Conservation (phyloP, 2,329 filamentous ascomycete genomes). For the Cylindrodendrum hubeiense region DNA sequence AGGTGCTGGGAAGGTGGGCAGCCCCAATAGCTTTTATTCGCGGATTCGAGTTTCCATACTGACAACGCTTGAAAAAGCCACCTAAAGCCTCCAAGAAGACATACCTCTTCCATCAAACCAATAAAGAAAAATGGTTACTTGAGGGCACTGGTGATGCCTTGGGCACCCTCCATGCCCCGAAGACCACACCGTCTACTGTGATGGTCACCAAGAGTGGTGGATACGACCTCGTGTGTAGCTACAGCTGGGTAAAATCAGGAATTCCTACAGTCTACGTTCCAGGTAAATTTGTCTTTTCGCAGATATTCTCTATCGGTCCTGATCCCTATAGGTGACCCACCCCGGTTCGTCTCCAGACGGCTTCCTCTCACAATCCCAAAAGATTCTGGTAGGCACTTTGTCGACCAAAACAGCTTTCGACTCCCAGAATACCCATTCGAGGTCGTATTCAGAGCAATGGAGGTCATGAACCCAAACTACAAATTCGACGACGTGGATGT, state of each 20-base stretch:
- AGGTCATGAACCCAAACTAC: conserved; percentile 35
- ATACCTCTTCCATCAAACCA: too few relatives aligned
- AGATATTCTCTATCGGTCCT: not conserved
- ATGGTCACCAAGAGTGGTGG: conserved; percentile 6
- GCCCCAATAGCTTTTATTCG: too few relatives aligned
- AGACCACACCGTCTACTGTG: not conserved
- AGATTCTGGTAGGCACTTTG: conserved; percentile 12
- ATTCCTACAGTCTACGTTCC: conserved; percentile 23
- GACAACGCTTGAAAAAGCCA: not conserved
- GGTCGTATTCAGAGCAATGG: conserved; percentile 44
- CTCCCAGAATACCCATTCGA: conserved; percentile 43
- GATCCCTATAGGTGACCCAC: conserved; percentile 16
- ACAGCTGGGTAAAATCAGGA: conserved; percentile 23
- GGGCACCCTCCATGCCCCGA: not conserved
- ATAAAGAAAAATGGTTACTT: not conserved
- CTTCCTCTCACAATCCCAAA: conserved; percentile 11
- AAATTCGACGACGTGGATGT: conserved; percentile 46
- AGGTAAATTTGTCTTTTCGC: not conserved
- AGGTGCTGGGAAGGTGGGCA: too few relatives aligned
- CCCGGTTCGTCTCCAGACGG: not conserved
- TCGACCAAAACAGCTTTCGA: conserved; percentile 30
- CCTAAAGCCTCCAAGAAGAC: too few relatives aligned
- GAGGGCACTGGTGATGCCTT: not conserved
- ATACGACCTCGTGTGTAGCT: conserved; percentile 28
- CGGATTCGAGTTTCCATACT: too few relatives aligned